Conservation (phyloP, 1,284 basidiomycete genomes). For the Ceratobasidium sp. region DNA sequence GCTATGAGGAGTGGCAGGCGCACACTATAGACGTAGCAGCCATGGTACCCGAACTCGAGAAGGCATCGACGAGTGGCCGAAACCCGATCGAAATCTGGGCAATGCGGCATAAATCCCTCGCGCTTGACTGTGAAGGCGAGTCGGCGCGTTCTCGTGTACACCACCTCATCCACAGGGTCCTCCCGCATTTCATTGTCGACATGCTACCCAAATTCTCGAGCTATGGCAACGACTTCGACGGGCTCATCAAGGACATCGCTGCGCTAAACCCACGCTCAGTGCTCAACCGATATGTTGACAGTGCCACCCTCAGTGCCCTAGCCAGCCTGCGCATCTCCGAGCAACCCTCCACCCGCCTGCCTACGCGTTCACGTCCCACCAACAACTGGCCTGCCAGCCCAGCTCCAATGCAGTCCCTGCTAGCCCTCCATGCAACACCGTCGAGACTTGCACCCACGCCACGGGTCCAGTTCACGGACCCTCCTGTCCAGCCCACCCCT, state of each 20-base stretch:
- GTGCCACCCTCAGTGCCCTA: background rate
- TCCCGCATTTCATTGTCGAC: background rate
- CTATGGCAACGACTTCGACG: conserved; percentile 4
- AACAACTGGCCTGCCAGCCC: background rate
- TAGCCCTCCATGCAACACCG: background rate
- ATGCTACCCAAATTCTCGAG: background rate
- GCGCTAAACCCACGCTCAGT: background rate
- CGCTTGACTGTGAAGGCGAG: background rate
- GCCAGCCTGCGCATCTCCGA: background rate
- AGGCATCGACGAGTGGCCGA: background rate
- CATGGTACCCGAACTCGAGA: background rate
- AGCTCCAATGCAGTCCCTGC: background rate
- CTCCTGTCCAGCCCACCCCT: background rate
- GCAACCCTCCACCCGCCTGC: background rate
- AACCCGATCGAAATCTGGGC: background rate
- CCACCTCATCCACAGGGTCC: background rate
- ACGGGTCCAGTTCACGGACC: background rate
- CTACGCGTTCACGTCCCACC: background rate
- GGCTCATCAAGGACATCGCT: conserved; percentile 12
- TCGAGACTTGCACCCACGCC: background rate
- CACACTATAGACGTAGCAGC: background rate
- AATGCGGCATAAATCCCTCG: background rate
- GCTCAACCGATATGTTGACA: background rate
- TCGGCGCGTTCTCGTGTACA: background rate
- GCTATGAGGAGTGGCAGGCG: background rate